Base-by-base conservation (phyloP, 805 yeast species). In the Saccharomyces mikatae region DNA sequence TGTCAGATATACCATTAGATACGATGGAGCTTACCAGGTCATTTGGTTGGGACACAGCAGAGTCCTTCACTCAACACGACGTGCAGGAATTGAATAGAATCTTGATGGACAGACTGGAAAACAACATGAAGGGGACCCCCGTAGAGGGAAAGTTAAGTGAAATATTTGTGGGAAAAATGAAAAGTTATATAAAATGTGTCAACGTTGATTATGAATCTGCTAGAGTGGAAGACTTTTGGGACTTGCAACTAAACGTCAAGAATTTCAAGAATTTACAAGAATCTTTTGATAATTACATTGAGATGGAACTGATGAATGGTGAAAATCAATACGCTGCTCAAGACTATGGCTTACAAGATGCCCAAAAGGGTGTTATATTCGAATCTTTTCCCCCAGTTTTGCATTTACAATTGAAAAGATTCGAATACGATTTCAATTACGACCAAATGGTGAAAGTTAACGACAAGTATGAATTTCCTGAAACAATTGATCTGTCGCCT, bases 51-150 rank as follows among this genome's bases (percentile, higher is more conserved):
- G 96, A 90, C 67, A 80, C 88, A 9, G 84, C 86, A 5, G 99
- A 94, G 61, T 96, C 97, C 0, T 94, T 94, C 70, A 88, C 96
- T 1, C 99, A 94, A 71, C 98, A 94, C 71, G 99, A 94, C 68
- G 97, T 94, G 14, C 99, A 94, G 69, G 99, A 94, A 70, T 76
- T 94, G 67, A 90, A 91, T 68, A 83, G 99, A 62, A 90, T 94
- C 41, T 77, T 94, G 65, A 92, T 94, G 97, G 99, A 94, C 70
- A 82, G 86, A 60, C 76, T 94, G 47, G 99, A 94, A 69, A 76
- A 83, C 2, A 87, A 88, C 52, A 90, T 94, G 97, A 89, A 89
- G 64, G 91, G 90, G 5, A 86, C 97, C 0, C 73, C 77, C 0
- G 91, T 89, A 30, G 91, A 86, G 60, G 86, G 86, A 8, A 79